These are phyloP conservation scores for Massariosphaeria phaeospora DNA, from an alignment of 495 filamentous ascomycete genomes.

Conservation along the genomic window DNA sequence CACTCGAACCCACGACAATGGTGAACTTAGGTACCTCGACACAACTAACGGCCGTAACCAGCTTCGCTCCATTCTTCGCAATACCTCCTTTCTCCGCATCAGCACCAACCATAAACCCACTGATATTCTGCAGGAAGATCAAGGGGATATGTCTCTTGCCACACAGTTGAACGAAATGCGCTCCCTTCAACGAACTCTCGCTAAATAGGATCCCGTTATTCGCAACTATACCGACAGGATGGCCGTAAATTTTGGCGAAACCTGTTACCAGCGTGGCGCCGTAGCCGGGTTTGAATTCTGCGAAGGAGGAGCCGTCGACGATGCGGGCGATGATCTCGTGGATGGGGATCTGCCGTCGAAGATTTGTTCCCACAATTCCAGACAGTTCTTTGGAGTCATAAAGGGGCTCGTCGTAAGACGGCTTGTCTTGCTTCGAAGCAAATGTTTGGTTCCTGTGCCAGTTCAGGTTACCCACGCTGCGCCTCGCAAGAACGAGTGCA, in stretches of 20 bases:
- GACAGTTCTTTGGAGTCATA: slow-evolving; percentile 76
- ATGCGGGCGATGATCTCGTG: slow-evolving; percentile 92
- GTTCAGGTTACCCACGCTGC: slow-evolving; percentile 83
- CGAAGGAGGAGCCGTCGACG: slow-evolving; percentile 83
- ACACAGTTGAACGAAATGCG: slow-evolving; percentile 98
- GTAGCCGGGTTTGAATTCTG: slow-evolving; percentile 93
- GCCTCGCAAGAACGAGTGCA: slow-evolving; percentile 77
- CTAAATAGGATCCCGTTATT: slow-evolving; percentile 99
- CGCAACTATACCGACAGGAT: slow-evolving; percentile 87
- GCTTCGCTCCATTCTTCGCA: slow-evolving; percentile 95
- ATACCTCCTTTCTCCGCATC: slow-evolving; percentile 93
- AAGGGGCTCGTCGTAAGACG: slow-evolving; percentile 60
- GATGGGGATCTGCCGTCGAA: slow-evolving; percentile 74
- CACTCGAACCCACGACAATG: slow-evolving; percentile 81
- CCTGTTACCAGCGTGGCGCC: slow-evolving; percentile 88
- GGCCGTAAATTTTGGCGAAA: slow-evolving; percentile 84
- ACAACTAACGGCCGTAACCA: slow-evolving; percentile 93
- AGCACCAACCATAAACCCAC: slow-evolving; percentile 93
- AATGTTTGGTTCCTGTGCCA: slow-evolving; percentile 51
- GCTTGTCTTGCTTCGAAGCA: not conserved
- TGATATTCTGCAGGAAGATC: slow-evolving; percentile 94
- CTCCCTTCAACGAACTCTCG: slow-evolving; percentile 82
- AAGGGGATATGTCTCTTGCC: slow-evolving; percentile 82
- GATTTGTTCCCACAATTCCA: slow-evolving; percentile 84
- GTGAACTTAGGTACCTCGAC: slow-evolving; percentile 97